Base-by-base conservation (phyloP, 2,329 filamentous ascomycete genomes). In the Geoglossum cookeanum region DNA sequence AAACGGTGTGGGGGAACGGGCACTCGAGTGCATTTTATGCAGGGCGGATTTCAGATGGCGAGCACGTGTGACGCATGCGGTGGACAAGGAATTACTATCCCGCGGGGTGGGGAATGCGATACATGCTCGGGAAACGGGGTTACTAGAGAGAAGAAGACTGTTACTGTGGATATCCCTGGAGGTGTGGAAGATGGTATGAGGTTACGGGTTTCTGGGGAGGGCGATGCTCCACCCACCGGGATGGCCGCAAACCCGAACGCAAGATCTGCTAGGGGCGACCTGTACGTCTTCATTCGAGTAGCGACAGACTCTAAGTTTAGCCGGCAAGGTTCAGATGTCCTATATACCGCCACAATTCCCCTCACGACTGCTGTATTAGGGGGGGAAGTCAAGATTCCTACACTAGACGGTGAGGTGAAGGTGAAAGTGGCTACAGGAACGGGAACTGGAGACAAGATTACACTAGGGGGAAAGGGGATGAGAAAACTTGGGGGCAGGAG, bases 121-220 rank as follows among this genome's bases (percentile, higher is more conserved):
- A 78, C 80, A 0, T 98, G 92, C 68, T 73, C 76, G 59, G 92
- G 92, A 42, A 81, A 88, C 57, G 92, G 92, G 51, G 90, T 94
- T 15, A 79, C 88, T 39, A 78, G 88, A 63, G 87, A 95, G 65
- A 78, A 82, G 60, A 88, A 87, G 72, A 87, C 85, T 0, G 82
- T 98, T 55, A 85, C 79, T 32, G 79, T 98, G 48, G 90, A 97
- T 64, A 96, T 98, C 51, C 92, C 92, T 1, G 89, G 86, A 27
- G 92, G 92, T 61, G 89, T 98, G 35, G 92, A 97, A 68, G 91
- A 98, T 68, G 90, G 91, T 57, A 97, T 97, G 91, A 81, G 88
- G 58, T 73, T 98, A 64, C 79, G 87, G 56, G 79, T 98, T 32
- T 80, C 83, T 59, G 86, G 86, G 30, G 89, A 94, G 66, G 92